Evolutionary conservation across 805 yeast species (phyloP).

Genomic region (Kodamaea laetipori): DNA sequence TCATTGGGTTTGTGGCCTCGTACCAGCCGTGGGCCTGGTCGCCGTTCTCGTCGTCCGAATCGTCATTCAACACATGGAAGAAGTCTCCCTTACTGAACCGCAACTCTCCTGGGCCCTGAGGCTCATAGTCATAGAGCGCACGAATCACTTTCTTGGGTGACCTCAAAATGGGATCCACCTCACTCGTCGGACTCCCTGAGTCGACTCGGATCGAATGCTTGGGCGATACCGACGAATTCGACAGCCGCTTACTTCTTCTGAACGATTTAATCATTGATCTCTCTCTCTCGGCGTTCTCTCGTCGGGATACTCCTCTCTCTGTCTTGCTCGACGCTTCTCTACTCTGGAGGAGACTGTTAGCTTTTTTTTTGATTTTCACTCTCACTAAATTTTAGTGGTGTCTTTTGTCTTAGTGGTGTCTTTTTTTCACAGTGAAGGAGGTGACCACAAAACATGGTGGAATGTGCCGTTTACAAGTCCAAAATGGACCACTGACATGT

Average conservation of each 20-base stretch:
- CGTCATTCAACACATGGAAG: slow-evolving; percentile 62
- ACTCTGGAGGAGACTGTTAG: no score
- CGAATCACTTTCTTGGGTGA: slow-evolving; percentile 83
- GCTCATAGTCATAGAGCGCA: slow-evolving; percentile 74
- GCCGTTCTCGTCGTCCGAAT: slow-evolving; percentile 32
- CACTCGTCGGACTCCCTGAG: slow-evolving; percentile 20
- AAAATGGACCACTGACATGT: no score
- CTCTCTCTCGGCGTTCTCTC: no score
- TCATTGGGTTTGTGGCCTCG: slow-evolving; percentile 85
- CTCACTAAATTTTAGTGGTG: no score
- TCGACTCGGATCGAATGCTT: slow-evolving; percentile 38
- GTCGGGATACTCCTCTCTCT: neutral
- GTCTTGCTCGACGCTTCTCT: no score
- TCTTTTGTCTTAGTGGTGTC: no score
- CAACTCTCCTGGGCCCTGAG: slow-evolving; percentile 81
- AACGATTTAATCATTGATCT: slow-evolving; percentile 47
- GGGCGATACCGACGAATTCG: slow-evolving; percentile 30
- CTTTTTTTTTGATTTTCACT: slow-evolving; percentile 1
- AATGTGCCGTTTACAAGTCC: no score
- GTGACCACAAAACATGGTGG: no score
- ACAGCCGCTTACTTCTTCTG: slow-evolving; percentile 44
- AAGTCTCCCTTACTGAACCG: slow-evolving; percentile 82
- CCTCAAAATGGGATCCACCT: slow-evolving; percentile 28
- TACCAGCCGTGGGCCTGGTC: slow-evolving; percentile 73
- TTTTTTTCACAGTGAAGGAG: no score